phyloP scores from a whole-genome alignment of 2,329 filamentous ascomycete genomes.

The Xylaria sp. region DNA sequence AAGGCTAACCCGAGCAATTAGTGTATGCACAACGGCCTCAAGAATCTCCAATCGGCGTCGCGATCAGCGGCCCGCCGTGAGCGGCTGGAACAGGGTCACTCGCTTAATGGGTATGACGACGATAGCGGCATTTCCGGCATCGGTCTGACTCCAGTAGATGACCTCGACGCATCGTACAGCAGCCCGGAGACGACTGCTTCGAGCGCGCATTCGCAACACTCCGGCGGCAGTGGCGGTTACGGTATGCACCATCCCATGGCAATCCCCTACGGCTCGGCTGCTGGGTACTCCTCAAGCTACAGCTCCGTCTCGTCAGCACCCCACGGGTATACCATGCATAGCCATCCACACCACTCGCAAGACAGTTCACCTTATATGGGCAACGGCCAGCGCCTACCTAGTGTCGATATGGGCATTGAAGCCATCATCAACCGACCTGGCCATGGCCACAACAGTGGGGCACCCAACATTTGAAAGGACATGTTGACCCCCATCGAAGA shows the following conservation, averaged over 20 bases:
- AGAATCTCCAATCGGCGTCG: slow-evolving; percentile 75
- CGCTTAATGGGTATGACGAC: slow-evolving; percentile 63
- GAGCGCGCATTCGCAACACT: slow-evolving; percentile 46
- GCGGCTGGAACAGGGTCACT: slow-evolving; percentile 57
- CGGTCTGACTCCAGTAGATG: slow-evolving; percentile 64
- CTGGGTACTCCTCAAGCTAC: slow-evolving; percentile 50
- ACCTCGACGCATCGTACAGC: slow-evolving; percentile 62
- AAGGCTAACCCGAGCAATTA: slow-evolving; percentile 43
- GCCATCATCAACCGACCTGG: slow-evolving; percentile 61
- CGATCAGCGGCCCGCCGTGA: slow-evolving; percentile 70
- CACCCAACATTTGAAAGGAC: slow-evolving; percentile 23
- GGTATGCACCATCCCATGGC: slow-evolving; percentile 33
- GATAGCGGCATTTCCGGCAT: slow-evolving; percentile 73
- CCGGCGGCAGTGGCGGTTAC: slow-evolving; percentile 31
- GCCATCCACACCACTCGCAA: slow-evolving; percentile 43
- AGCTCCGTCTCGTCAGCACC: slow-evolving; percentile 55
- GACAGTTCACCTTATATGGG: slow-evolving; percentile 55
- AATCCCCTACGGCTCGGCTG: slow-evolving; percentile 25
- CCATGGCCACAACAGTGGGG: slow-evolving; percentile 18
- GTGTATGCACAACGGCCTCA: slow-evolving; percentile 85
- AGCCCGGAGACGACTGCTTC: slow-evolving; percentile 58
- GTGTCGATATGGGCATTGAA: slow-evolving; percentile 66
- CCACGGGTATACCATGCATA: slow-evolving; percentile 35
- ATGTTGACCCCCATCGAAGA: background rate
- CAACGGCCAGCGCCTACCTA: slow-evolving; percentile 55